Evolutionary conservation across 257 asterid genomes (phyloP).

Genomic region (Echium plantagineum): DNA sequence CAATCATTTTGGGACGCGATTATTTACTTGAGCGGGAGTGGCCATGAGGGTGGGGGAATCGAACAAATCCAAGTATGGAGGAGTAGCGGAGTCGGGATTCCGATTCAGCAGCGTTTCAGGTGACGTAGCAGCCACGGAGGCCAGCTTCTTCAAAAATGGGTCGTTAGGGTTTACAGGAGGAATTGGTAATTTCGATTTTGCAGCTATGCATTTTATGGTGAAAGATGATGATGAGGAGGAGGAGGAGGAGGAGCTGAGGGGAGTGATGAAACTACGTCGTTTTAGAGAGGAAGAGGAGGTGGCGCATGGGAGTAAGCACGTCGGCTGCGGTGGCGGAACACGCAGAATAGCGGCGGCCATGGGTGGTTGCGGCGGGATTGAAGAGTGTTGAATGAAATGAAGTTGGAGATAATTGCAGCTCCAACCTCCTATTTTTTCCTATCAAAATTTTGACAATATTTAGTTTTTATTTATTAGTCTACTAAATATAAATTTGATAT

Average conservation of each 20-base stretch:
- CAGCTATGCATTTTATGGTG: slow-evolving; percentile 10
- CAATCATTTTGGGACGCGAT: neutral
- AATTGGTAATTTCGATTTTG: slow-evolving; percentile 26
- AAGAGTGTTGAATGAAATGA: no score
- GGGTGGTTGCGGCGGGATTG: slow-evolving; percentile 37
- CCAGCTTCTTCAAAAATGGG: slow-evolving; percentile 64
- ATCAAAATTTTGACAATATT: no score
- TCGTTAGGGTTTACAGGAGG: slow-evolving; percentile 79
- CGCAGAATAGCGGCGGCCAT: slow-evolving; percentile 19
- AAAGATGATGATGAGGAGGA: slow-evolving; percentile 13
- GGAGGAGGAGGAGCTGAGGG: slow-evolving; percentile 10
- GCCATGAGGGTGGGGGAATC: slow-evolving; percentile 83
- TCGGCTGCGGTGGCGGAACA: slow-evolving; percentile 3
- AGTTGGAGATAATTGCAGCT: no score
- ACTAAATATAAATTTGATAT: no score
- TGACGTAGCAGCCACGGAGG: slow-evolving; percentile 56
- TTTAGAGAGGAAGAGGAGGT: slow-evolving; percentile 16
- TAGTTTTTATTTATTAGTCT: no score
- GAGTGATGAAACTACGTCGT: slow-evolving; percentile 29
- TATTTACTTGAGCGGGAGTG: slow-evolving; percentile 54
- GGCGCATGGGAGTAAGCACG: slow-evolving; percentile 23
- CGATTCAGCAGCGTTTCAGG: slow-evolving; percentile 39
- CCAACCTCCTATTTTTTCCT: no score
- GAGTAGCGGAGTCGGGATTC: slow-evolving; percentile 38
- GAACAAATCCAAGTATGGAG: slow-evolving; percentile 56